Percentiles rank a stretch among this genome's conserved stretches.
These are phyloP conservation scores for Malus orientalis DNA, from an alignment of 306 rosid species.

Conservation along the genomic window DNA sequence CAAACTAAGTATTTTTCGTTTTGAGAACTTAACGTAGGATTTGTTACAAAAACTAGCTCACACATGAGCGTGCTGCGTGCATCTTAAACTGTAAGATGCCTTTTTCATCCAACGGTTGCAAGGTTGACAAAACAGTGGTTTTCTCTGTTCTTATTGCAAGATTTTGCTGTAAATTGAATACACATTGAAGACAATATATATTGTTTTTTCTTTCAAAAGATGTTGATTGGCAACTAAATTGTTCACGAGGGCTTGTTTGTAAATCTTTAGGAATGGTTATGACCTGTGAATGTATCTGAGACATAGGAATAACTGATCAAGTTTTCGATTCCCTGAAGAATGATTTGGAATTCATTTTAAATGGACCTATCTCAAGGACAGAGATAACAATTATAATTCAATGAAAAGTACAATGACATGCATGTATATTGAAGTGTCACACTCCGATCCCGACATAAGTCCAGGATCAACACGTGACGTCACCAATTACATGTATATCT, in stretches of 20 bases:
- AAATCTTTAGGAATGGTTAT: neutral
- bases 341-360: neutral
- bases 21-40: neutral
- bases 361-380: neutral
- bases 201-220: neutral
- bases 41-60: neutral
- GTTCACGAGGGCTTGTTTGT: neutral
- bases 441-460: too few relatives aligned
- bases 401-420: too few relatives aligned
- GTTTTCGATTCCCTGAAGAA: neutral
- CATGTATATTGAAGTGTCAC: too few relatives aligned
- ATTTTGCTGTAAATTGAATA: neutral
- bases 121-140: neutral
- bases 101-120: neutral
- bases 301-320: neutral
- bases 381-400: too few relatives aligned
- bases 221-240: neutral
- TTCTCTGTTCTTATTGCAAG: neutral
- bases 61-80: neutral
- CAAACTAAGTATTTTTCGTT: neutral
- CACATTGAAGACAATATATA: neutral
- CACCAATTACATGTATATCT: too few relatives aligned
- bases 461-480: too few relatives aligned
- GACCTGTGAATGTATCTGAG: neutral
- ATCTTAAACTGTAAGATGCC: neutral